A percentile compares a stretch with the other conserved stretches of the same genome.
Evolutionary conservation across 768 basidiomycete species (phyloP).

Genomic region (Rhodotorula toruloides): DNA sequence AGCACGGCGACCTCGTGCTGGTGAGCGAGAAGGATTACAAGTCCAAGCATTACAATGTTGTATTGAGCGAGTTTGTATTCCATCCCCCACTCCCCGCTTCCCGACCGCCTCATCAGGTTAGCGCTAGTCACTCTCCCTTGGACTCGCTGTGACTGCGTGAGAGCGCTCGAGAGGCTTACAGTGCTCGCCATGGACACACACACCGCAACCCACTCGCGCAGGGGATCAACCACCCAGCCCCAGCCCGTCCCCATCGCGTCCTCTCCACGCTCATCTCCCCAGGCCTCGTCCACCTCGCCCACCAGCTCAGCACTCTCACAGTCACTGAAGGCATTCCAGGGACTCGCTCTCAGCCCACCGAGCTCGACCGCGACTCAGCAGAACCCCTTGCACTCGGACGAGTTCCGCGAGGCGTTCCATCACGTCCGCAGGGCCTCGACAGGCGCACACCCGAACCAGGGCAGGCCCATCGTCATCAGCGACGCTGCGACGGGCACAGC

Average conservation of each 20-base stretch:
- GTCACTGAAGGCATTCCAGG: constrained; percentile 24
- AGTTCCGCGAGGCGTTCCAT: constrained; percentile 32
- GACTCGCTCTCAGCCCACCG: background rate
- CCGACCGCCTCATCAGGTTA: too few species aligned
- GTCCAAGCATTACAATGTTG: too few species aligned
- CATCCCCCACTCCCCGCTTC: too few species aligned
- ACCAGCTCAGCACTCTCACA: constrained; percentile 25
- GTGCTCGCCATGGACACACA: too few species aligned
- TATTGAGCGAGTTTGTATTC: too few species aligned
- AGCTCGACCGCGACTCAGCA: background rate
- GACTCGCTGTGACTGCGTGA: too few species aligned
- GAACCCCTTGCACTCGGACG: constrained; percentile 23
- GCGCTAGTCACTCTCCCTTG: too few species aligned
- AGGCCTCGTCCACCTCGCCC: background rate
- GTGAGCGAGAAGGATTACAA: too few species aligned
- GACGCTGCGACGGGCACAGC: background rate
- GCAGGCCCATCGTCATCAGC: constrained; percentile 2
- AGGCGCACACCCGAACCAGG: background rate
- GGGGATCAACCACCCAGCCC: background rate
- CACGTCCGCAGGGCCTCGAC: constrained; percentile 18
- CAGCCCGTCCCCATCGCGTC: background rate
- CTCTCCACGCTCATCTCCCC: background rate
- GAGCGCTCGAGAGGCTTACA: too few species aligned
- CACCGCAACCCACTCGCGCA: background rate
- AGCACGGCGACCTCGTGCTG: too few species aligned